phyloP scores from a whole-genome alignment of 331 rosid species.

The Quercus phellos region DNA sequence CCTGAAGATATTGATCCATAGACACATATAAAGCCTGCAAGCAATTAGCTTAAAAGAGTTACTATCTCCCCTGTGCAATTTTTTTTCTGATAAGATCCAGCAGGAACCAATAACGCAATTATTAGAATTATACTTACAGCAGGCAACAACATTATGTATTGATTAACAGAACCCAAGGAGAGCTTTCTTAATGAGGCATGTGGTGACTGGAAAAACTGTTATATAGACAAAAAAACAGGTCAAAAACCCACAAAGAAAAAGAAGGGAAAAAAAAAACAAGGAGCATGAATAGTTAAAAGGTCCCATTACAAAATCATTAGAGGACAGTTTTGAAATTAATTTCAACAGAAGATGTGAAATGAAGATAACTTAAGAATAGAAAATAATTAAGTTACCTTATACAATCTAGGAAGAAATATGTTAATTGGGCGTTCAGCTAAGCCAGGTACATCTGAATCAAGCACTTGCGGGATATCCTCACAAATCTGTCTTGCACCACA shows the following conservation, averaged over 20 bases:
- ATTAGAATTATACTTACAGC: constrained; percentile 51
- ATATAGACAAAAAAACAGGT: not conserved
- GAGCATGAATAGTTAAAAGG: not conserved
- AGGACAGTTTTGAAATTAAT: not conserved
- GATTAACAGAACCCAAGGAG: constrained; percentile 93
- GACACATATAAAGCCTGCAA: constrained; percentile 66
- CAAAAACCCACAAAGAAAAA: not conserved
- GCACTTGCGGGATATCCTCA: constrained; percentile 96
- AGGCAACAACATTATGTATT: constrained; percentile 95
- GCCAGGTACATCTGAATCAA: constrained; percentile 88
- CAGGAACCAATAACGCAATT: constrained; percentile 12
- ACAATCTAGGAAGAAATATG: constrained; percentile 85
- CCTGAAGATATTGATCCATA: constrained; percentile 96
- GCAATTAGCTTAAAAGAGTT: constrained; percentile 16
- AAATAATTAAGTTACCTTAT: constrained; percentile 45
- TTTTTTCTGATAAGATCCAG: constrained; percentile 13
- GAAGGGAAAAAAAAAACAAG: not conserved
- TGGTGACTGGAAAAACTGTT: constrained; percentile 89
- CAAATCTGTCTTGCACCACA: constrained; percentile 53
- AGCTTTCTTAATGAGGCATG: constrained; percentile 82
- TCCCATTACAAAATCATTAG: not conserved
- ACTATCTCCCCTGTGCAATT: constrained; percentile 14
- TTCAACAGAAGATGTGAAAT: not conserved
- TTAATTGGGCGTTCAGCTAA: constrained; percentile 92
- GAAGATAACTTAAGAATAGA: not conserved